These are phyloP conservation scores for Panellus pusillus DNA, from an alignment of 768 basidiomycete species.

Conservation along the genomic window DNA sequence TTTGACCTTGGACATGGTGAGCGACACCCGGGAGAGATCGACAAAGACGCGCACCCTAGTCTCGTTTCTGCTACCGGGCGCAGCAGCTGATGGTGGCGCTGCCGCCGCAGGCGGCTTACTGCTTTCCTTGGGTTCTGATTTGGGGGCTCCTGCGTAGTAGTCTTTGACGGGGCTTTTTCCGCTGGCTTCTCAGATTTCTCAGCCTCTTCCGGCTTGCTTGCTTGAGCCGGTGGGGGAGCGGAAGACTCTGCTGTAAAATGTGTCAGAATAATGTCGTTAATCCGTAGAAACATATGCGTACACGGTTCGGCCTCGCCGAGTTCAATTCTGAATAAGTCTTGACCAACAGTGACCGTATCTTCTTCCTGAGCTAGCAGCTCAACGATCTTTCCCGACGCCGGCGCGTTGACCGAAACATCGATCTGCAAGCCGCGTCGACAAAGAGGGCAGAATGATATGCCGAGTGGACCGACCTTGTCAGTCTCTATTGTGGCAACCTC, in stretches of 20 bases:
- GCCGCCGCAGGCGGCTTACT: constrained; percentile 19
- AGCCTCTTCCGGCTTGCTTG: constrained; percentile 38
- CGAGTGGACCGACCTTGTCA: constrained; percentile 70
- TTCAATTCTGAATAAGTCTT: constrained; percentile 91
- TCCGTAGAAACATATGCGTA: constrained; percentile 29
- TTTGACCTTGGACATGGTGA: constrained; percentile 66
- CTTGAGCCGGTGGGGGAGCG: constrained; percentile 32
- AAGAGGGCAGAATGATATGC: constrained; percentile 4
- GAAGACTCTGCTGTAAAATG: constrained; percentile 24
- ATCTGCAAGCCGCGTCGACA: constrained; percentile 54
- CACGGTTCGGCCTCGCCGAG: constrained; percentile 65
- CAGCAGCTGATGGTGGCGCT: constrained; percentile 32
- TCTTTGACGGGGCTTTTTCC: constrained; percentile 31
- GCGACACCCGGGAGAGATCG: not conserved
- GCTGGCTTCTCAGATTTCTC: constrained; percentile 43
- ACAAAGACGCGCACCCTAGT: constrained; percentile 60
- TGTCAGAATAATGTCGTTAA: not conserved
- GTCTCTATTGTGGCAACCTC: constrained; percentile 98
- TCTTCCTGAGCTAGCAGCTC: constrained; percentile 89
- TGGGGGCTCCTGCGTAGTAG: constrained; percentile 26
- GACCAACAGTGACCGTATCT: constrained; percentile 91
- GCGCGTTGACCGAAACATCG: constrained; percentile 95
- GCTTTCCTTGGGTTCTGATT: constrained; percentile 27
- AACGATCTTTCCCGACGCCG: constrained; percentile 81
- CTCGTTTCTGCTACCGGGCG: constrained; percentile 66